Base-by-base conservation (phyloP, 805 yeast species). In the Candida pseudoglaebosa region DNA sequence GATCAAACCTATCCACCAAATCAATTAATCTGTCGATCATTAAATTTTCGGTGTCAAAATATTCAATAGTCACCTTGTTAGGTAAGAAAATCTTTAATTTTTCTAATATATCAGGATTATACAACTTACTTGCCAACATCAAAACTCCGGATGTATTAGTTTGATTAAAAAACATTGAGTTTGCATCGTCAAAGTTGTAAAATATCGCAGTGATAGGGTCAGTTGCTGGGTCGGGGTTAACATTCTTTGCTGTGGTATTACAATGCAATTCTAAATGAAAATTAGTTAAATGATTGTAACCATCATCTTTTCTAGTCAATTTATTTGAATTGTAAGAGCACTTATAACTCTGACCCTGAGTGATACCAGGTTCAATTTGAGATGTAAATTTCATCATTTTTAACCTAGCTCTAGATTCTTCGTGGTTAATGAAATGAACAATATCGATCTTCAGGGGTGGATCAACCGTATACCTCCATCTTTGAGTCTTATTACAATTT, bases 221-320 rank as follows among this genome's bases (percentile, higher is more conserved):
- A 1, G 46, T 31, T 3, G 49, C 40, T 0, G 96, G 95, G 50
- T 88, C 83, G 0, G 97, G 91, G 5, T 52, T 39, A 2, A 54
- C 47, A 8, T 65, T 56, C 5, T 60, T 65, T 0, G 58, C 70
- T n/a, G 77, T 55, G 0, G 83, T 73, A 32, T 73, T 73, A 0
- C 75, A 79, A 57, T 82, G 90, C 0, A 87, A 53, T 50, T 91
- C 98, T 39, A 87, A 45, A 4, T 74, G 65, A 24, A 89, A 59
- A n/a, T 78, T 67, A 0, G 82, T 69, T 50, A 89, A 51, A 18
- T 71, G 62, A 35, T 67, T 69, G 43, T 65, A 74, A 2, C 62
- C 70, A 40, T 52, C 67, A 45, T 54, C 67, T 39, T 52, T 59
- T 47, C 65, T 57, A 29, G 50, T 54, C 26, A 58, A 65, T 44